A percentile compares a stretch with the other conserved stretches of the same genome.
Evolutionary conservation across 148 eudicot species (phyloP).

Genomic region (Fagopyrum esculentum): DNA sequence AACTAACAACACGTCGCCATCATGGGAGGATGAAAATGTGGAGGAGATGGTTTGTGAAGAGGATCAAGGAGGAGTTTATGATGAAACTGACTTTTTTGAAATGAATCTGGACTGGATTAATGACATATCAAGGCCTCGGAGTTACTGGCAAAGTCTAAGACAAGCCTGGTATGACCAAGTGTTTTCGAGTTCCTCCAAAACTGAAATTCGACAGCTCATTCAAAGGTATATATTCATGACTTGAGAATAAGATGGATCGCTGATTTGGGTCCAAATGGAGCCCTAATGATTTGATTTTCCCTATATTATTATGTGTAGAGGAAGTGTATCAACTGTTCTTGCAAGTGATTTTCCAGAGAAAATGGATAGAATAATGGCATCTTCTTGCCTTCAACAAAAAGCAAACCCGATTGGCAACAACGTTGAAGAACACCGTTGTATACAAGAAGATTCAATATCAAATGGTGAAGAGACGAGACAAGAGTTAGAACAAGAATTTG

Average conservation of each 20-base stretch:
- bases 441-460: too few relatives aligned
- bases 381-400: slow-evolving; percentile 32
- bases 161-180: slow-evolving; percentile 72
- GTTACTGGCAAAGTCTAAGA: slow-evolving; percentile 79
- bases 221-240: slow-evolving; percentile 36
- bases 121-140: slow-evolving; percentile 70
- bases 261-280: too few relatives aligned
- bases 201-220: slow-evolving; percentile 62
- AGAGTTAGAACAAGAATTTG: not conserved
- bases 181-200: slow-evolving; percentile 46
- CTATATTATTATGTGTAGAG: slow-evolving; percentile 27
- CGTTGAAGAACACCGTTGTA: slow-evolving; percentile 4
- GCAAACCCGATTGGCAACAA: not conserved
- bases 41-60: not conserved
- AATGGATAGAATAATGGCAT: slow-evolving; percentile 60
- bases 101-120: slow-evolving; percentile 50
- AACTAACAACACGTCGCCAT: not conserved
- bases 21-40: not conserved
- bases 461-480: not conserved
- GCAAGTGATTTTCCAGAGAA: slow-evolving; percentile 50
- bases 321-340: slow-evolving; percentile 64
- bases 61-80: slow-evolving; percentile 18
- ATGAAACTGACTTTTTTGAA: slow-evolving; percentile 24
- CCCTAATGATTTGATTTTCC: too few relatives aligned
- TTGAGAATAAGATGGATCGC: not conserved